These are phyloP conservation scores for Phytophthora capsici DNA, from an alignment of 352 stramenopile genomes.

Conservation along the genomic window DNA sequence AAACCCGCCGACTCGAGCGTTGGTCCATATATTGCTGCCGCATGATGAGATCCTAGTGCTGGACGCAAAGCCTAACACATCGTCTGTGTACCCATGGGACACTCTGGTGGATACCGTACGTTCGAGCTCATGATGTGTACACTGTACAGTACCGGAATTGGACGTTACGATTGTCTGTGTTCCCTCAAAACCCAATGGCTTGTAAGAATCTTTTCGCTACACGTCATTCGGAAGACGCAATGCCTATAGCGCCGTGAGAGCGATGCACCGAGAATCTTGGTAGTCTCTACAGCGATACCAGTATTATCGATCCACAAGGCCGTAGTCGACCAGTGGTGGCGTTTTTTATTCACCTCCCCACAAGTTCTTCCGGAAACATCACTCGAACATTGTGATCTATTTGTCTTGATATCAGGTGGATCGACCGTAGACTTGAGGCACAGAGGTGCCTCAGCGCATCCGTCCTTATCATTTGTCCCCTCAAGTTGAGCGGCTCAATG, in stretches of 20 bases:
- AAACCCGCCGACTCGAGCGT: neutral
- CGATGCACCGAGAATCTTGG: neutral
- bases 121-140: neutral
- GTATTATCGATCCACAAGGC: constrained; percentile 17
- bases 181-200: neutral
- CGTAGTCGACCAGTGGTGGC: constrained; percentile 2
- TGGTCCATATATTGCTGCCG: neutral
- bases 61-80: neutral
- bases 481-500: too few species aligned
- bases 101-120: neutral
- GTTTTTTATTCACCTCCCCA: neutral
- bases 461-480: neutral
- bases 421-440: constrained; percentile 27
- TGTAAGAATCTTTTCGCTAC: neutral
- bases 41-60: constrained; percentile 7
- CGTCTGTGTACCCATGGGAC: neutral
- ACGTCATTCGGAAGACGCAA: neutral
- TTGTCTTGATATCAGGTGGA: constrained; percentile 3
- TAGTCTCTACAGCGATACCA: neutral
- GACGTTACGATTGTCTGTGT: neutral
- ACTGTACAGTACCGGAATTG: neutral
- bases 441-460: neutral
- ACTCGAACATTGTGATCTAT: neutral
- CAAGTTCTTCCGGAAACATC: neutral
- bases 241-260: too few species aligned